These are phyloP conservation scores for Scutellaria baicalensis DNA, from an alignment of 257 asterid species.

Conservation along the genomic window DNA sequence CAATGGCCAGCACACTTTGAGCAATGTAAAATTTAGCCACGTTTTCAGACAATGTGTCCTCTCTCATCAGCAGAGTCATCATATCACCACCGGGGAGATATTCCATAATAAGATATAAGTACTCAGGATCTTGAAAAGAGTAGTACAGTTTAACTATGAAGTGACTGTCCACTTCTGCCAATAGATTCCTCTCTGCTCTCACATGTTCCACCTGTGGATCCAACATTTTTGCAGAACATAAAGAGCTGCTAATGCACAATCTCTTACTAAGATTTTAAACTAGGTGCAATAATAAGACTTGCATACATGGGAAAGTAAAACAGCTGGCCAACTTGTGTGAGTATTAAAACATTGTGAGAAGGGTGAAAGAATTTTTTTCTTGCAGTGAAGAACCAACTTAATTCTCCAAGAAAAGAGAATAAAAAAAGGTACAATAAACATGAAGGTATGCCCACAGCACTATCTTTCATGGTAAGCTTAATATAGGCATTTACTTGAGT, in stretches of 20 bases:
- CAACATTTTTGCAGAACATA: neutral
- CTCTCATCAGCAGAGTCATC: slow-evolving; percentile 93
- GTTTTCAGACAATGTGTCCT: slow-evolving; percentile 69
- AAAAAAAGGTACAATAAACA: neutral
- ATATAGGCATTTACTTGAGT: neutral
- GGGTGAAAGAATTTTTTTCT: neutral
- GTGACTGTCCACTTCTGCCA: slow-evolving; percentile 93
- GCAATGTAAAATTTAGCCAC: slow-evolving; percentile 88
- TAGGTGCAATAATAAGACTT: neutral
- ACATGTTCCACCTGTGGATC: slow-evolving; percentile 79
- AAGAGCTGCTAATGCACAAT: slow-evolving; percentile 2
- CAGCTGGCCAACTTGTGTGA: neutral
- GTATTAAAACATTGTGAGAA: neutral
- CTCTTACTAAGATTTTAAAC: neutral
- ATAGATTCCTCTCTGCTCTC: slow-evolving; percentile 83
- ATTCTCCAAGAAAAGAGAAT: neutral
- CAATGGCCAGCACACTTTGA: slow-evolving; percentile 83
- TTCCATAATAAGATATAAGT: slow-evolving; percentile 90
- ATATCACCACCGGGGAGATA: slow-evolving; percentile 97
- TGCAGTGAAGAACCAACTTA: neutral
- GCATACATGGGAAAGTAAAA: neutral
- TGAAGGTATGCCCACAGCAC: neutral
- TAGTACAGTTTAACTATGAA: slow-evolving; percentile 81
- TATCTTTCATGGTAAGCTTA: neutral
- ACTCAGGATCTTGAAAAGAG: slow-evolving; percentile 90